Evolutionary conservation across 2,329 filamentous ascomycete genomes (phyloP).

Genomic region (Verticillium nubilum): DNA sequence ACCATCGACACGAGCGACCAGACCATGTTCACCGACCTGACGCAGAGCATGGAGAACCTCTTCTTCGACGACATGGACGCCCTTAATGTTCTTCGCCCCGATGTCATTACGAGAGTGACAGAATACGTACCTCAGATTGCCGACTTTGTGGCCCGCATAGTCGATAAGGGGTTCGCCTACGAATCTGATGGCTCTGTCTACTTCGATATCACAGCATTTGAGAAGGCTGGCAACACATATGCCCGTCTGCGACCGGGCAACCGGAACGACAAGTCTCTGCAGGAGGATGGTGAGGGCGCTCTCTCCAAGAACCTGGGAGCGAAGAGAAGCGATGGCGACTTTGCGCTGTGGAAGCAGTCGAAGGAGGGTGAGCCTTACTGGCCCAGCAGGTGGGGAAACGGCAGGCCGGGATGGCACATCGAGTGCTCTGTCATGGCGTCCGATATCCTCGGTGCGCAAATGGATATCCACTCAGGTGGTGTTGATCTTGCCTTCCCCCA

Average conservation of each 20-base stretch:
- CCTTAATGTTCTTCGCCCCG: conserved; percentile 78
- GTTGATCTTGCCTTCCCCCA: conserved; percentile 90
- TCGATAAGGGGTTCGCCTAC: conserved; percentile 84
- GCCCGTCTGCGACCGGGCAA: conserved; percentile 82
- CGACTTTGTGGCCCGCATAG: conserved; percentile 74
- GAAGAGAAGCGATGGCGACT: conserved; percentile 77
- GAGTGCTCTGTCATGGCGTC: conserved; percentile 96
- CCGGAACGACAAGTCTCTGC: conserved; percentile 73
- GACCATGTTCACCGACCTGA: conserved; percentile 79
- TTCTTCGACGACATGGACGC: conserved; percentile 86
- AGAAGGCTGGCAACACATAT: conserved; percentile 78
- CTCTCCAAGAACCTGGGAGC: conserved; percentile 55
- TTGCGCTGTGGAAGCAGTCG: conserved; percentile 89
- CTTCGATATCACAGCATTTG: conserved; percentile 85
- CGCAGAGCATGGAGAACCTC: conserved; percentile 77
- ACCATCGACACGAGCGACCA: conserved; percentile 57
- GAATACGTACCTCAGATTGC: conserved; percentile 88
- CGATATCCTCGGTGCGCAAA: conserved; percentile 73
- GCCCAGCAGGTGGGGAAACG: conserved; percentile 81
- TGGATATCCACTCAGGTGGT: conserved; percentile 92
- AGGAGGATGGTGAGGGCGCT: conserved; percentile 86
- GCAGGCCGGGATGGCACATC: conserved; percentile 92
- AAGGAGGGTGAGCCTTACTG: conserved; percentile 90
- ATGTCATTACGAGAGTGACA: conserved; percentile 82
- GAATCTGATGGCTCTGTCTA: conserved; percentile 81